Conservation (phyloP, 805 yeast genomes). For the Cyberlindnera americana region DNA sequence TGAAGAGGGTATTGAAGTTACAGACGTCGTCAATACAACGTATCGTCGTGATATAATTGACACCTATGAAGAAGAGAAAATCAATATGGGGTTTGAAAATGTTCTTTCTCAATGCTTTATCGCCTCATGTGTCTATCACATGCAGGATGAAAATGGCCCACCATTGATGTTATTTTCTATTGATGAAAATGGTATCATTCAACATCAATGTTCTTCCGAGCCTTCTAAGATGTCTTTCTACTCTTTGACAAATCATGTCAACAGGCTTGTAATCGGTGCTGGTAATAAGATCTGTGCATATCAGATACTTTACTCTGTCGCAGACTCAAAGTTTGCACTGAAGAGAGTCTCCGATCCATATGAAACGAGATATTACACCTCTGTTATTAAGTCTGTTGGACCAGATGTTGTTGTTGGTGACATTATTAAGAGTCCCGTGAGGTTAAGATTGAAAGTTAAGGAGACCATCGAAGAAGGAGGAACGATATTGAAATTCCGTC, state of each 20-base stretch:
- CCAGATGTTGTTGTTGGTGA: slow-evolving; percentile 23
- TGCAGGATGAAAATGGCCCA: slow-evolving; percentile 29
- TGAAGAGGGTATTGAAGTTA: slow-evolving; percentile 23
- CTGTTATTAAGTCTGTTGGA: slow-evolving; percentile 18
- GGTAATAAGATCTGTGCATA: slow-evolving; percentile 31
- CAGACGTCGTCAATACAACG: slow-evolving; percentile 24
- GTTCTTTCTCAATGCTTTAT: slow-evolving; percentile 35
- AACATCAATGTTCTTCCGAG: slow-evolving; percentile 23
- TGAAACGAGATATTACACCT: slow-evolving; percentile 12
- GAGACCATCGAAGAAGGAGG: slow-evolving; percentile 12
- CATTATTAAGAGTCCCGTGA: slow-evolving; percentile 13
- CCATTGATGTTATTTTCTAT: slow-evolving; percentile 33
- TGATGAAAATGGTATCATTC: slow-evolving; percentile 33
- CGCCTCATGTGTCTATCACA: slow-evolving; percentile 33
- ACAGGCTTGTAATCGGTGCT: slow-evolving; percentile 29
- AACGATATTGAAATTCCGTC: slow-evolving; percentile 13
- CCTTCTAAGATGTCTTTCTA: slow-evolving; percentile 23
- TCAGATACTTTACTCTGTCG: slow-evolving; percentile 32
- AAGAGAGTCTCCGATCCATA: slow-evolving; percentile 23
- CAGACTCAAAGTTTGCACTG: slow-evolving; percentile 32
- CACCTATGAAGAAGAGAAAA: slow-evolving; percentile 23
- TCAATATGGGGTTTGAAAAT: slow-evolving; percentile 31
- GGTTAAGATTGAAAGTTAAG: slow-evolving; percentile 15
- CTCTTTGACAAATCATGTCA: slow-evolving; percentile 27
- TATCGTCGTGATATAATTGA: slow-evolving; percentile 22